A percentile compares a stretch with the other conserved stretches of the same genome.
Evolutionary conservation across 495 filamentous ascomycete genomes (phyloP).

Genomic region (Aspergillus egyptiacus): DNA sequence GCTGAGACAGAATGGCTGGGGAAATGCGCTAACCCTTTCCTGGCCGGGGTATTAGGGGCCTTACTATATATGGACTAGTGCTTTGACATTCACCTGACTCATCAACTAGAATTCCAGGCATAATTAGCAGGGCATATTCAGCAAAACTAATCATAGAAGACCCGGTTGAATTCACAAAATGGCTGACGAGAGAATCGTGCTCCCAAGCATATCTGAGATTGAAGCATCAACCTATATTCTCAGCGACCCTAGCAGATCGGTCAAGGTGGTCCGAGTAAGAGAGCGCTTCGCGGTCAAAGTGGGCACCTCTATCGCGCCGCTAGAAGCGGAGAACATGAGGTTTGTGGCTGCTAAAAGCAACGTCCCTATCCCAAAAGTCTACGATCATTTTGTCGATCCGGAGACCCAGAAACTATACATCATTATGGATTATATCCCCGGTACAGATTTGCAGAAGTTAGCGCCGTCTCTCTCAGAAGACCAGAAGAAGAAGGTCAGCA

Average conservation of each 20-base stretch:
- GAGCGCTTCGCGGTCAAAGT: constrained; percentile 20
- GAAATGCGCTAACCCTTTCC: constrained; percentile 14
- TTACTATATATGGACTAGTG: not conserved
- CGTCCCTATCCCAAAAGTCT: constrained; percentile 18
- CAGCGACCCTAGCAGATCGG: constrained; percentile 10
- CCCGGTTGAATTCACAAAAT: not conserved
- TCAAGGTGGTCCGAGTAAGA: constrained; percentile 20
- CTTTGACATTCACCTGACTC: not conserved
- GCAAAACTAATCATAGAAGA: no score
- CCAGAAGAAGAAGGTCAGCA: constrained; percentile 11
- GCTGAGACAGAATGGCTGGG: constrained; percentile 24
- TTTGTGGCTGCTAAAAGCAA: constrained; percentile 19
- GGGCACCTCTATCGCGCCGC: constrained; percentile 9
- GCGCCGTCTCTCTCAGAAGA: constrained; percentile 5
- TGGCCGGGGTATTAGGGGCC: not conserved
- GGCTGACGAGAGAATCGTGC: not conserved
- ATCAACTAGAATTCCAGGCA: not conserved
- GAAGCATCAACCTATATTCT: constrained; percentile 16
- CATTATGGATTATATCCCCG: constrained; percentile 21
- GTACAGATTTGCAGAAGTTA: constrained; percentile 12
- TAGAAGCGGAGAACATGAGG: constrained; percentile 22
- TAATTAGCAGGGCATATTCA: no score
- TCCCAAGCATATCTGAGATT: constrained; percentile 19
- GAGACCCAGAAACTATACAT: constrained; percentile 18
- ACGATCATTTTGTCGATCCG: constrained; percentile 16